These are phyloP conservation scores for Primulina huaijiensis DNA, from an alignment of 257 asterid species.

Conservation along the genomic window DNA sequence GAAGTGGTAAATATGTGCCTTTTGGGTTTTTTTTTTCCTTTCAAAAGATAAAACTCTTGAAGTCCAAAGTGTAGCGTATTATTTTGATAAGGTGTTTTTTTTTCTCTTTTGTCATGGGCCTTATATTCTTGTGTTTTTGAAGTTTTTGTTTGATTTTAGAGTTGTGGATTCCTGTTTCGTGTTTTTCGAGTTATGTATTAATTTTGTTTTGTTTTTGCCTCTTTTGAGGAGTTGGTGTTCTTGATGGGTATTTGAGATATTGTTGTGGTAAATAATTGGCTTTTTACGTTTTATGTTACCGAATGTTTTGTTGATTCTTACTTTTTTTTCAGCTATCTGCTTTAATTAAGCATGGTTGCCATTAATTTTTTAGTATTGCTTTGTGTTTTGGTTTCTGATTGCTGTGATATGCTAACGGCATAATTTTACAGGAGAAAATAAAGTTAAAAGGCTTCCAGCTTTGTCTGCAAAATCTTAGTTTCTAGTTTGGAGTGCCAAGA, in stretches of 20 bases:
- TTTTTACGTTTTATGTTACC: neutral
- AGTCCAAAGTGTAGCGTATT: neutral
- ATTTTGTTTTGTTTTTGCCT: neutral
- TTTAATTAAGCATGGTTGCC: neutral
- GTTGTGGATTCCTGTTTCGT: neutral
- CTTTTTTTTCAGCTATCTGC: neutral
- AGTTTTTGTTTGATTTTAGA: no score
- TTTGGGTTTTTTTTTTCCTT: neutral
- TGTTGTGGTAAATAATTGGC: neutral
- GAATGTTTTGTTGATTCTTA: neutral
- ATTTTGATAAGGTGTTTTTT: neutral
- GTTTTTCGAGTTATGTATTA: neutral
- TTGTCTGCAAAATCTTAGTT: no score
- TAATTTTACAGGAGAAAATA: no score
- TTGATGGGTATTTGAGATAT: neutral
- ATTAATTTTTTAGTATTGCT: no score
- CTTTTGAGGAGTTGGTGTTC: neutral
- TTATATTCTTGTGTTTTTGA: neutral
- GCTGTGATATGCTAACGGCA: no score
- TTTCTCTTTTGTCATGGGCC: neutral
- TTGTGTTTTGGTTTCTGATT: no score
- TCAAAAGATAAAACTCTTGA: neutral
- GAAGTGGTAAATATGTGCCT: neutral
- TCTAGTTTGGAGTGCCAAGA: neutral
- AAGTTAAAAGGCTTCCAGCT: no score